Conservation (phyloP, 768 basidiomycete genomes). For the Lactifluus hygrophoroides region DNA sequence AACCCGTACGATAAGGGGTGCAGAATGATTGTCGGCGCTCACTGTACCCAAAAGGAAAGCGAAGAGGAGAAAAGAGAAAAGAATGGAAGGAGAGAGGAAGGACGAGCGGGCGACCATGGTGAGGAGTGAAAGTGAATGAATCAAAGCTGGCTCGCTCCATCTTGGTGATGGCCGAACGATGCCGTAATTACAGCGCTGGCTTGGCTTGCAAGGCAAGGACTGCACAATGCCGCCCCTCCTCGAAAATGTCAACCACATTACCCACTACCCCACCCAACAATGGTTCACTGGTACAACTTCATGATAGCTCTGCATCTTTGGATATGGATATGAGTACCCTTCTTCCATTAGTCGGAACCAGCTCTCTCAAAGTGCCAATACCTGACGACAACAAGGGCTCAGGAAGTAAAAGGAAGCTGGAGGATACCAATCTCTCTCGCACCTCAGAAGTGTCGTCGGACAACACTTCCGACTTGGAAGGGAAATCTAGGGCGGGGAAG, state of each 20-base stretch:
- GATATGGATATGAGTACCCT: neutral
- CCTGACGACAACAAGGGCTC: neutral
- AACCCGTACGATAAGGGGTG: conserved; percentile 14
- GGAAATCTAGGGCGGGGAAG: neutral
- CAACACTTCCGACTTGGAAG: neutral
- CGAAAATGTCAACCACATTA: too few relatives aligned
- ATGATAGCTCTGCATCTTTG: neutral
- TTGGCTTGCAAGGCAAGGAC: too few relatives aligned
- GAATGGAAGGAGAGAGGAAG: conserved; percentile 5
- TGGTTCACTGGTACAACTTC: neutral
- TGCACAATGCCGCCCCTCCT: too few relatives aligned
- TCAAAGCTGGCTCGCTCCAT: neutral
- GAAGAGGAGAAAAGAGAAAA: conserved; percentile 10
- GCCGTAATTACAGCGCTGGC: neutral
- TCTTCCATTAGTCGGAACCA: neutral
- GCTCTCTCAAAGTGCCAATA: neutral
- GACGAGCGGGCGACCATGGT: neutral
- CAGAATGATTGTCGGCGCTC: neutral
- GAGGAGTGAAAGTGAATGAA: neutral
- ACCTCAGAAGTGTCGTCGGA: neutral
- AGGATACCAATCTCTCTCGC: neutral
- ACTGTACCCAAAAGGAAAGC: neutral
- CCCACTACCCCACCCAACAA: neutral
- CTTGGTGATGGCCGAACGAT: neutral
- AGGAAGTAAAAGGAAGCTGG: conserved; percentile 8